Evolutionary conservation across 2,329 filamentous ascomycete species (phyloP), one percentile per base, ranked within the genome.

Genomic region (Septoria petroselini): DNA sequence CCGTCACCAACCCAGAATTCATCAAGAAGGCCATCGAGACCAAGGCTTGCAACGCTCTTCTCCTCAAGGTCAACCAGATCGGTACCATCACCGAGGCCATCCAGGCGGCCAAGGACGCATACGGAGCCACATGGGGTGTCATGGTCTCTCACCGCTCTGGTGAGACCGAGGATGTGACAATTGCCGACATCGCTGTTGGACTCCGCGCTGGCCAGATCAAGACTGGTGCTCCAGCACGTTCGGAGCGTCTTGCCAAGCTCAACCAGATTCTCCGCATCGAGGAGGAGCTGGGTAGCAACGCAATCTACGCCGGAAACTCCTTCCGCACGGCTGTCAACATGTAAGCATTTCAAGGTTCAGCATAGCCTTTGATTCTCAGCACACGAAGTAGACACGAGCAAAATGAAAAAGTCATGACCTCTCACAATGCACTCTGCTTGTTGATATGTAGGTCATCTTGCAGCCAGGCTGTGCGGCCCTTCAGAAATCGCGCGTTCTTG

Each of bases 41-140:
- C 70, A 98, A 98, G 87, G 88, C 93, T 67, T 93, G 91, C 84
- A 97, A 98, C 71, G 88, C 91, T 61, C 86, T 98, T 54, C 83
- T 98, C 58, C 88, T 98, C 72, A 98, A 98, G 86, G 91, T 98
- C 76, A 98, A 98, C 87, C 93, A 98, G 82, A 98, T 98, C 67
- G 93, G 93, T 77, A 96, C 93, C 64, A 84, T 98, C 68, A 94
- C 89, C 65, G 93, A 98, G 82, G 95, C 93, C 54, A 96, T 97
- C 77, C 91, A 97, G 80, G 93, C 93, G 49, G 91, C 93, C 73
- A 96, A 97, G 83, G 93, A 97, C 78, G 94, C 91, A 43, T 97
- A 93, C 72, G 87, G 86, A 63, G 91, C 88, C 65, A 84, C 83
- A 72, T 98, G 93, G 93, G 91, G 91, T 72, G 91, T 98, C 79